Percentiles rank a stretch among this genome's conserved stretches.
Conservation (phyloP, 2,329 filamentous ascomycete species). For the Bipolaris oryzae region DNA sequence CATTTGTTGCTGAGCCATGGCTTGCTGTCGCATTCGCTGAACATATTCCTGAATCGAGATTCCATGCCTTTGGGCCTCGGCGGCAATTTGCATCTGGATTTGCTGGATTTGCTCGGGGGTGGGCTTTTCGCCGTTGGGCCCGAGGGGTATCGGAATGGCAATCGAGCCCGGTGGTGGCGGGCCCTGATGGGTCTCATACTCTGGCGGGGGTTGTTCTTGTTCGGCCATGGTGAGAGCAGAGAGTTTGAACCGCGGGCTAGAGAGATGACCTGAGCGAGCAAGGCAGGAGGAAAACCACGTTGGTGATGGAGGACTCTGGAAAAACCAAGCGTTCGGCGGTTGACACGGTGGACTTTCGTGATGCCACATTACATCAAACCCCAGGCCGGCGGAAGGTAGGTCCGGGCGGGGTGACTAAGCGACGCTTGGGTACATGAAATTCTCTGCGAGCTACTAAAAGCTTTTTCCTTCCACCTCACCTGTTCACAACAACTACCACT, state of each 20-base stretch:
- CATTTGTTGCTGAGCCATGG: conserved; percentile 55
- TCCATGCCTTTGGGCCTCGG: conserved; percentile 82
- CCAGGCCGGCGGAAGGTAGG: conserved; percentile 9
- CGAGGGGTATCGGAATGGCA: conserved; percentile 31
- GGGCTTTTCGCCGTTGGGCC: conserved; percentile 59
- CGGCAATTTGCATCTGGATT: conserved; percentile 82
- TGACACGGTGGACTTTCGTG: conserved; percentile 19
- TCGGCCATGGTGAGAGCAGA: conserved; percentile 26
- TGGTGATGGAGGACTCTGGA: not conserved
- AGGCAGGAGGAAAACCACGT: not conserved
- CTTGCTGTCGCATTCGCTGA: conserved; percentile 59
- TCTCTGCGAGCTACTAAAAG: conserved; percentile 11
- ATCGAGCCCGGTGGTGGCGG: conserved; percentile 27
- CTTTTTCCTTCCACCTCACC: not conserved
- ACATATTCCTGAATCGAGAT: conserved; percentile 87
- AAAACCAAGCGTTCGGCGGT: not conserved
- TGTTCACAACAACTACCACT: not conserved
- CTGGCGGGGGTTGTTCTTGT: conserved; percentile 25
- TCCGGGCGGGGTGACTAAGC: conserved; percentile 14
- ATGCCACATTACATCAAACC: conserved; percentile 19
- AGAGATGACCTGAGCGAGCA: not conserved
- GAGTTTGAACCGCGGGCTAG: conserved; percentile 1
- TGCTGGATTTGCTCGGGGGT: conserved; percentile 82
- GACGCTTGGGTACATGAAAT: conserved; percentile 5
- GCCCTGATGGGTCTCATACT: conserved; percentile 14